phyloP scores from a whole-genome alignment of 2,329 filamentous ascomycete genomes.

The Fusarium sambucinum region DNA sequence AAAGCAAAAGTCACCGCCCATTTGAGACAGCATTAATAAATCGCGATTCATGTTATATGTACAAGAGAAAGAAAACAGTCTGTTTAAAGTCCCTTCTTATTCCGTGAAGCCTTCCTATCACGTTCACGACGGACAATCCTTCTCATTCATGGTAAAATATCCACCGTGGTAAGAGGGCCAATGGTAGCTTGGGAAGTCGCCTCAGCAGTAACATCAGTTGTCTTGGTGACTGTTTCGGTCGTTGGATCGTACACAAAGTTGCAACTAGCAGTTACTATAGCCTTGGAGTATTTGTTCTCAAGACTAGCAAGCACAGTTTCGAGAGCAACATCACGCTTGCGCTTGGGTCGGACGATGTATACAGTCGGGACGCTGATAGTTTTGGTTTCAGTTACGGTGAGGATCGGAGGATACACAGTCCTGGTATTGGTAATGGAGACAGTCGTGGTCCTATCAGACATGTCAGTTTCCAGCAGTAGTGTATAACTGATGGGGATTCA shows the following conservation, averaged over 20 bases:
- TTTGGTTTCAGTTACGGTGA: not conserved
- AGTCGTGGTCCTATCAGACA: not conserved
- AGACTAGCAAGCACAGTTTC: too few species aligned
- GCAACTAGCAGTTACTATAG: too few species aligned
- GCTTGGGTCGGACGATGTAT: too few species aligned
- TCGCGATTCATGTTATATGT: not conserved
- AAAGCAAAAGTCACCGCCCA: not conserved
- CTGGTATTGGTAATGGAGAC: not conserved
- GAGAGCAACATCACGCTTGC: too few species aligned
- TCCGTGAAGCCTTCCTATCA: not conserved
- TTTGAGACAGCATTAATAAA: not conserved
- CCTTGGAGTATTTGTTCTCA: too few species aligned
- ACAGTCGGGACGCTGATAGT: too few species aligned
- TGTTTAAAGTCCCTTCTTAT: rapidly evolving
- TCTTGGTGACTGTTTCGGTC: too few species aligned
- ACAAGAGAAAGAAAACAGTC: not conserved
- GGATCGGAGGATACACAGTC: not conserved
- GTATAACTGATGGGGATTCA: rapidly evolving
- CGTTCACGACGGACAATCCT: not conserved
- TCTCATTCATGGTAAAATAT: not conserved
- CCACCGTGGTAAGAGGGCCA: too few species aligned
- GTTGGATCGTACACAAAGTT: too few species aligned
- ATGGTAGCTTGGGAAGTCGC: too few species aligned
- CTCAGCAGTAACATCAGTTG: too few species aligned
- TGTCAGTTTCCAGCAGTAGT: rapidly evolving